Percentiles rank a stretch among this genome's conserved stretches.
Evolutionary conservation across 148 eudicot species (phyloP).

Genomic region (Arbutus unedo): DNA sequence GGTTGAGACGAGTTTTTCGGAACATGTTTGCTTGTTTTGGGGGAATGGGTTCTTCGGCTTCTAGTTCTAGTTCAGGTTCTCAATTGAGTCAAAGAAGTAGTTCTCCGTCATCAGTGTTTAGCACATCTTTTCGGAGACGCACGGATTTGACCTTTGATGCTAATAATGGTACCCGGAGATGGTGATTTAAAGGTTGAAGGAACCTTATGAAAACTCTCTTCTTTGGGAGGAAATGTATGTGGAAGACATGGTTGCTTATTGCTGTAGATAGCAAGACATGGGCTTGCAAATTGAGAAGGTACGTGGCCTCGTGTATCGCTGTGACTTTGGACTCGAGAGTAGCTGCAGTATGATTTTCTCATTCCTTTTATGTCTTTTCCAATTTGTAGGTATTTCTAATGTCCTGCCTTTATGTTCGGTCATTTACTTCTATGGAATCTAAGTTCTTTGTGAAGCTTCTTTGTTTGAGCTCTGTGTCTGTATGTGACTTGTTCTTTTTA

Average conservation of each 20-base stretch:
- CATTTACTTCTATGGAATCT: not conserved
- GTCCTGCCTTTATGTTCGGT: not conserved
- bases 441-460: not conserved
- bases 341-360: not conserved
- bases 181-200: constrained; percentile 6
- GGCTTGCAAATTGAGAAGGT: constrained; percentile 4
- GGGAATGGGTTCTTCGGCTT: constrained; percentile 40
- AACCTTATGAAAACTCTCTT: not conserved
- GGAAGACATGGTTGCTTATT: not conserved
- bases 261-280: not conserved
- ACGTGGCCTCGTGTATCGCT: constrained; percentile 12
- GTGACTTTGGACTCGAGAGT: not conserved
- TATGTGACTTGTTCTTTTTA: not conserved
- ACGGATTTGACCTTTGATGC: constrained; percentile 23
- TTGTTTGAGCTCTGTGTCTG: not conserved
- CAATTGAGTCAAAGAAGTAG: constrained; percentile 27
- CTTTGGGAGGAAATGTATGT: not conserved
- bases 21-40: constrained; percentile 76
- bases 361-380: not conserved
- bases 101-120: constrained; percentile 30
- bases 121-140: constrained; percentile 28
- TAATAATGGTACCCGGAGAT: constrained; percentile 17
- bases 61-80: constrained; percentile 52
- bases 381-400: constrained; percentile 8
- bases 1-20: constrained; percentile 50